Conservation (phyloP, 129 eudicot genomes). For the Daucus carota region DH1_v3.0 NC_030383.2:56757501-56758000, state of each 20-base stretch:
- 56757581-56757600: conserved; percentile 8
- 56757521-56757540: neutral
- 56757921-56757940: neutral
- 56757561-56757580: neutral
- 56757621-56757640: neutral
- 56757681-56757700: neutral
- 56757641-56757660: neutral
- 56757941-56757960: conserved; percentile 5
- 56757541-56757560: neutral
- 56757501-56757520: neutral
- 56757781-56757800: neutral
- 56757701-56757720: neutral
- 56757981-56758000: neutral
- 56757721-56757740: conserved; percentile 1
- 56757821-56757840: conserved; percentile 4
- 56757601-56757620: neutral
- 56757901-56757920: neutral
- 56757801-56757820: neutral
- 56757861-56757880: neutral
- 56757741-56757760: neutral
- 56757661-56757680: neutral
- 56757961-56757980: neutral
- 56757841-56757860: neutral
- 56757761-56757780: neutral
- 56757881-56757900: conserved; percentile 7